A percentile compares a stretch with the other conserved stretches of the same genome.
phyloP scores from a whole-genome alignment of 768 basidiomycete species.

The Paxillus involutus region DNA sequence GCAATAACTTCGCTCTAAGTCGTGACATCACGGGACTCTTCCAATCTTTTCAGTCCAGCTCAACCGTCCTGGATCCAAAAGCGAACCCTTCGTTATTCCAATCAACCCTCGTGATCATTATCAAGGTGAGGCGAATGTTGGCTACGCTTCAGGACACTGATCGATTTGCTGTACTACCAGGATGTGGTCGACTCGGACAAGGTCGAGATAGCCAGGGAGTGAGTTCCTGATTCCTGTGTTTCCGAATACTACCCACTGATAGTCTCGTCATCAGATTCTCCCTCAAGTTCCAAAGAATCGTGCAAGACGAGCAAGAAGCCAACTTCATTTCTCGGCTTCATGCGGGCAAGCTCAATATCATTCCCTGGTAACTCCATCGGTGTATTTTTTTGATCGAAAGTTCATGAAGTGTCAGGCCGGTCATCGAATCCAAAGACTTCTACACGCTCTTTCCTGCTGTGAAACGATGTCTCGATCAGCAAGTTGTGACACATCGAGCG shows the following conservation, averaged over 20 bases:
- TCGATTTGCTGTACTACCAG: constrained; percentile 28
- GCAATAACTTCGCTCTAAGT: constrained; percentile 64
- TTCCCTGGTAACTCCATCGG: constrained; percentile 49
- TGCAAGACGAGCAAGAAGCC: constrained; percentile 56
- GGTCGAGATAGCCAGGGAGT: constrained; percentile 59
- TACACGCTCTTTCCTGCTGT: constrained; percentile 53
- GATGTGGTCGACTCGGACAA: constrained; percentile 66
- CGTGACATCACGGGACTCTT: constrained; percentile 62
- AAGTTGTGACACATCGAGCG: constrained; percentile 45
- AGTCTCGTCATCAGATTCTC: constrained; percentile 40
- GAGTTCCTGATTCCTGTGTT: constrained; percentile 12
- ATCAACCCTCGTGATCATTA: too few relatives aligned
- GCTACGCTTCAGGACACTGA: not conserved
- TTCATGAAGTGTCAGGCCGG: constrained; percentile 35
- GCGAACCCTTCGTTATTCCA: too few relatives aligned
- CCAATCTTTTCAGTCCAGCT: too few relatives aligned
- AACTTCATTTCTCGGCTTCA: constrained; percentile 67
- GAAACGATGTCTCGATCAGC: constrained; percentile 47
- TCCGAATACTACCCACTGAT: not conserved
- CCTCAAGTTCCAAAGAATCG: constrained; percentile 60
- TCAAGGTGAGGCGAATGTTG: too few relatives aligned
- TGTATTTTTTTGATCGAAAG: not conserved
- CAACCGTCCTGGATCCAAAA: too few relatives aligned
- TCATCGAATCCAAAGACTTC: constrained; percentile 62
- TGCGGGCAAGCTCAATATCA: constrained; percentile 51